Evolutionary conservation across 1,284 basidiomycete species (phyloP), one percentile per base, ranked within the genome.

Genomic region (Apiotrichum porosum): DNA sequence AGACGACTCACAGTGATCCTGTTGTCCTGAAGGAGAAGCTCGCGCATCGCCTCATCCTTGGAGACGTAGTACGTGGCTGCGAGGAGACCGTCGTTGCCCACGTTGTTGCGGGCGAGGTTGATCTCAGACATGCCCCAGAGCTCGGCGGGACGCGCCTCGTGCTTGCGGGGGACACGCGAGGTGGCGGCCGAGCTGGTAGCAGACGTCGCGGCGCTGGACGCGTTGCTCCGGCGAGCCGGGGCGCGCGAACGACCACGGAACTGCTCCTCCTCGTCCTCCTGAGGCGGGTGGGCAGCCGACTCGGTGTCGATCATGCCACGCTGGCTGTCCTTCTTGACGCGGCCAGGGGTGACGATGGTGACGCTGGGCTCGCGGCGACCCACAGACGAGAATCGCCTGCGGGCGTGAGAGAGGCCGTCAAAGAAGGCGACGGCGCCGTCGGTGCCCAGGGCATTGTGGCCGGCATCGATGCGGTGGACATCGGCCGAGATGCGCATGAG

Each of bases 81-180:
- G 12, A 45, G 35, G 4, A 51, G 9, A 1, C 53, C 49, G 19
- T 51, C 46, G 42, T 54, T 38, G 19, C 50, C 53, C 15, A 55
- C 44, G 6, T 15, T 15, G 42, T 68, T 69, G 18, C 44, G 46
- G 3, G 59, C 64, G 26, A 71, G 53, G 44, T 66, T 69, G 44
- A 71, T 52, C 49, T 66, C 61, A 14, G 26, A 55, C 51, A 71
- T 41, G 22, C 67, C 66, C 69, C 69, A 71, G 8, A 44, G 34
- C 21, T 38, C 34, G n/a, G 15, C 23, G 18, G 34, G 36, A n/a
- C 23, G 31, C 26, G 26, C 26, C 26, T 28, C 26, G 26, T 28
- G 13, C 32, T 33, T 33, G 32, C 32, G 26, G 26, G 26, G 8
- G 8, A 12, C 26, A 28, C 26, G 26, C 41, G 15, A 15, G 14